Base-by-base conservation (phyloP, 139 green algal genomes). In the Picochlorum costavermella region DNA sequence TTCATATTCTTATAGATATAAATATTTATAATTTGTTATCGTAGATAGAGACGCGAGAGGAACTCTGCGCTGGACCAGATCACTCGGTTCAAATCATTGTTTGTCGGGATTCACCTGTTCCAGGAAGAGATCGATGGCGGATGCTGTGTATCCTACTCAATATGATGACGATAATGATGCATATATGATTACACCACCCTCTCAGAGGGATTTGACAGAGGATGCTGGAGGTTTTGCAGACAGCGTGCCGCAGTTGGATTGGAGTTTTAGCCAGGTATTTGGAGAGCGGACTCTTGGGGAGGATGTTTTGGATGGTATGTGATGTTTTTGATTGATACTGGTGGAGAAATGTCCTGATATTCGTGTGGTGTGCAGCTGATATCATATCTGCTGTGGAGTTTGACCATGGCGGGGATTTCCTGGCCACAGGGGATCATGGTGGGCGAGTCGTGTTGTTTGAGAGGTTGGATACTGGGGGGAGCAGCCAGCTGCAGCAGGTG, bases 361-460 rank as follows among this genome's bases (percentile, higher is more conserved):
- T 20, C 5, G 17, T 53, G 9, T 20, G 0, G 14, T 28, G 4
- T 53, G 81, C 92, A 98, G 93, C 89, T 17, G 94, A 98, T 61
- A 92, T 99, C n/a, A 97, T 99, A 40, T 96, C 86, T 6, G 91
- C 94, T 1, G 86, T 99, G 11, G 89, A 98, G 72, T 99, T 99
- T 74, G 90, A 98, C 65, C 51, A 76, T 3, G 81, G 79, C 65
- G 94, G 94, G 4, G 81, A 95, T 31, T 86, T 93, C 64, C 67
- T 99, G 16, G 94, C 94, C 16, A 97, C 94, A 14, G 94, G 94
- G 1, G 94, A 99, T 75, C 77, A 88, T 25, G 94, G 94, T 17
- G 94, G 94, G 1, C 75, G 94, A 1, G 92, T 99, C 2, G 94
- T 99, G 40, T 76, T 99, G 6, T 97, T 98, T 77, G 94, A 98